Conservation (phyloP, 345 rosid genomes). For the Raphanus sativus region DNA sequence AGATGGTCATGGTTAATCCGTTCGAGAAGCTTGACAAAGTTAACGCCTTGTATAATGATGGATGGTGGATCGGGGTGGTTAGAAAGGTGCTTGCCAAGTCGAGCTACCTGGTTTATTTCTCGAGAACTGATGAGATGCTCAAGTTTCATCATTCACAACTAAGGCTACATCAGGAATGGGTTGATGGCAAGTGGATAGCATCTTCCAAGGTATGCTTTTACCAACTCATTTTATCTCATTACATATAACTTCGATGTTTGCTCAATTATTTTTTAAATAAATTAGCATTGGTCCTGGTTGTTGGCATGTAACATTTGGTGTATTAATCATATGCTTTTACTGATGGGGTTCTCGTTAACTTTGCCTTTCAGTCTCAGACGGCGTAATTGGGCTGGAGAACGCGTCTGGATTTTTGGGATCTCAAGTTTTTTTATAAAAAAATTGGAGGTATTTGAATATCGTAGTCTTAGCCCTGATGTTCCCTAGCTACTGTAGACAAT, state of each 20-base stretch:
- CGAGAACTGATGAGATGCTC: slow-evolving; percentile 48
- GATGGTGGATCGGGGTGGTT: slow-evolving; percentile 86
- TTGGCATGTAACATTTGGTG: neutral
- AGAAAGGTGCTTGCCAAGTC: slow-evolving; percentile 47
- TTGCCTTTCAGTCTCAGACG: slow-evolving; percentile 21
- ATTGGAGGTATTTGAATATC: neutral
- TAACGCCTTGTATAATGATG: slow-evolving; percentile 74
- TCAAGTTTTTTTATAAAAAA: neutral
- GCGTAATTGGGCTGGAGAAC: slow-evolving; percentile 9
- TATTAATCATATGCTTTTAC: slow-evolving; percentile 13
- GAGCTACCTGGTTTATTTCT: slow-evolving; percentile 55
- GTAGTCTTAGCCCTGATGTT: neutral
- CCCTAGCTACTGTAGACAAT: neutral
- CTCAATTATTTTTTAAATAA: neutral
- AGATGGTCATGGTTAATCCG: slow-evolving; percentile 34
- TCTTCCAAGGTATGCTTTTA: slow-evolving; percentile 46
- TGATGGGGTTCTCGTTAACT: slow-evolving; percentile 12
- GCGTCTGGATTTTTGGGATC: slow-evolving; percentile 3
- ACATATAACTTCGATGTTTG: neutral
- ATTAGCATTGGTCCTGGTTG: neutral
- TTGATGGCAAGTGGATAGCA: slow-evolving; percentile 59
- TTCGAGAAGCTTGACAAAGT: slow-evolving; percentile 67
- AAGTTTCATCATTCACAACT: slow-evolving; percentile 58
- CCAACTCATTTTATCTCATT: neutral
- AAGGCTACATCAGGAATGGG: slow-evolving; percentile 77